Conservation (phyloP, 2,329 filamentous ascomycete species). For the Colletotrichum trifolii region DNA sequence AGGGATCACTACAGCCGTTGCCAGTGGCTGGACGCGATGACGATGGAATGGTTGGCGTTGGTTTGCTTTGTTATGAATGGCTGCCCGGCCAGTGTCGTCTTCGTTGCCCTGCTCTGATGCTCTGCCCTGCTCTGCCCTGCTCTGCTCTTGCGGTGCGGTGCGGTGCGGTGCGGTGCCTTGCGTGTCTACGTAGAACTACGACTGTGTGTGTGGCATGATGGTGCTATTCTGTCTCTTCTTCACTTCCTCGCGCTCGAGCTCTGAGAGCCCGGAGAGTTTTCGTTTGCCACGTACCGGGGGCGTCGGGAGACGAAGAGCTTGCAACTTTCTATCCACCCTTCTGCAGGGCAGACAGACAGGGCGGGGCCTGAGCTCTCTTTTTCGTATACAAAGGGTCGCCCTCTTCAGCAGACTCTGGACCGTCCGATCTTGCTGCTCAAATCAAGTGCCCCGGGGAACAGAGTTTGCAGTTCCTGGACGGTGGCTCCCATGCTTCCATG, state of each 20-base stretch:
- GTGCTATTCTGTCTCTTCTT: background rate
- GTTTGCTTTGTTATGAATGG: conserved; percentile 18
- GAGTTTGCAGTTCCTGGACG: conserved; percentile 32
- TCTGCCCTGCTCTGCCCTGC: too few species aligned
- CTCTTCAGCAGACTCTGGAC: conserved; percentile 18
- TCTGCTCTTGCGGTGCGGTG: too few species aligned
- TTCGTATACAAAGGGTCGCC: conserved; percentile 25
- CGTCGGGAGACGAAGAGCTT: conserved; percentile 3
- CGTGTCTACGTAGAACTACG: too few species aligned
- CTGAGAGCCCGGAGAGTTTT: conserved; percentile 2
- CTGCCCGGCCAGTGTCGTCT: conserved; percentile 4
- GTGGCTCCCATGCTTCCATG: conserved; percentile 33
- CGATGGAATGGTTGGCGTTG: conserved; percentile 22
- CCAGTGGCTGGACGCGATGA: conserved; percentile 22
- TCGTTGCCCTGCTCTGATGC: background rate
- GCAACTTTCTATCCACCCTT: background rate
- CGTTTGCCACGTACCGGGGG: conserved; percentile 14
- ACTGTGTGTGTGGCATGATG: too few species aligned
- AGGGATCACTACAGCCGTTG: conserved; percentile 11
- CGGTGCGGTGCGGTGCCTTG: too few species aligned
- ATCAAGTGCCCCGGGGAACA: conserved; percentile 16
- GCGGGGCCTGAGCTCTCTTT: conserved; percentile 18
- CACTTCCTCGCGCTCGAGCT: conserved; percentile 24
- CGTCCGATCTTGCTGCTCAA: conserved; percentile 26
- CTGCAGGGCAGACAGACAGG: too few species aligned